Conservation (phyloP, 495 filamentous ascomycete genomes). For the Talaromyces wortmannii region DNA sequence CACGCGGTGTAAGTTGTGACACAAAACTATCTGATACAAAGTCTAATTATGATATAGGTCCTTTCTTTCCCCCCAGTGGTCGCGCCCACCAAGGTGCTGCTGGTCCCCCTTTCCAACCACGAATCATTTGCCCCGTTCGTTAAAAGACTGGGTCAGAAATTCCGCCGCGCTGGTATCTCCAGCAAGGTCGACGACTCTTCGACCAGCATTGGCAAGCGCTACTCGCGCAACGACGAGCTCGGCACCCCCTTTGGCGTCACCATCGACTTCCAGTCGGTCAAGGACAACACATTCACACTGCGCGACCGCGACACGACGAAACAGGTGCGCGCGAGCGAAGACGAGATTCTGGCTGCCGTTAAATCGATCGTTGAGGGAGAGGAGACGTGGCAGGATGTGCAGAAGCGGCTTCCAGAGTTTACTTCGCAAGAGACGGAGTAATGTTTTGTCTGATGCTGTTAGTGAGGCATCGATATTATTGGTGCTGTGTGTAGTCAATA, state of each 20-base stretch:
- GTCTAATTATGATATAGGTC: slow-evolving; percentile 31
- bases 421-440: slow-evolving; percentile 62
- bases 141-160: slow-evolving; percentile 39
- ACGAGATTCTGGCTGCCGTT: slow-evolving; percentile 58
- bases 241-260: slow-evolving; percentile 61
- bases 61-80: slow-evolving; percentile 60
- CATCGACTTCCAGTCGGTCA: slow-evolving; percentile 64
- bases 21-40: background rate
- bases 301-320: slow-evolving; percentile 61
- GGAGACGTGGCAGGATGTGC: slow-evolving; percentile 60
- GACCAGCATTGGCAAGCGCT: slow-evolving; percentile 64
- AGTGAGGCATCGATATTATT: background rate
- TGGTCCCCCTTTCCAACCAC: slow-evolving; percentile 59
- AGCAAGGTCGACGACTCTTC: slow-evolving; percentile 60
- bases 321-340: slow-evolving; percentile 59
- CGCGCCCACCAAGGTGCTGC: slow-evolving; percentile 63
- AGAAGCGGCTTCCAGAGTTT: slow-evolving; percentile 56
- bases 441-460: background rate
- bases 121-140: slow-evolving; percentile 51
- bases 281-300: slow-evolving; percentile 61
- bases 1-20: slow-evolving; percentile 51
- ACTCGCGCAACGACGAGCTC: slow-evolving; percentile 61
- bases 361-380: slow-evolving; percentile 52
- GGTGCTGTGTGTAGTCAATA: background rate
- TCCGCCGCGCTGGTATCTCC: slow-evolving; percentile 52